Evolutionary conservation across 345 rosid species (phyloP).

Genomic region (Anacardium occidentale): DNA sequence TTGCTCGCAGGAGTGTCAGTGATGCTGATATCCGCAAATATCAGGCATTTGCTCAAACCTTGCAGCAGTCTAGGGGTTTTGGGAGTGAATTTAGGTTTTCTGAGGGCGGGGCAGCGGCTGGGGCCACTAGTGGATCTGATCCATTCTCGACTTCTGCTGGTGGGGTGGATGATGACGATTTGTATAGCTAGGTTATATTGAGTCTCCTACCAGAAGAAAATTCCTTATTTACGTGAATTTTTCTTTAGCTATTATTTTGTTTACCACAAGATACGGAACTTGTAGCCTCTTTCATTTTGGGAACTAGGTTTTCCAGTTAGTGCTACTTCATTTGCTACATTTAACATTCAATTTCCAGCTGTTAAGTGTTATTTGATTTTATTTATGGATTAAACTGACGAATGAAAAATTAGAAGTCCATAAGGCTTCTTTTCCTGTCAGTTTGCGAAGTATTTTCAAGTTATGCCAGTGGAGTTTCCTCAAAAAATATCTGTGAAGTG

Average conservation of each 20-base stretch:
- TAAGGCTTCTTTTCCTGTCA: background rate
- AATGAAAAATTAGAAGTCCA: slow-evolving; percentile 6
- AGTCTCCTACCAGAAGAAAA: too few relatives aligned
- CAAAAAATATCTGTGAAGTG: too few relatives aligned
- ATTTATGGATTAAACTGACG: slow-evolving; percentile 1
- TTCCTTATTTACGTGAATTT: background rate
- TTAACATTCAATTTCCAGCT: slow-evolving; percentile 1
- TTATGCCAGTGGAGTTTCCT: too few relatives aligned
- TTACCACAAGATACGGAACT: background rate
- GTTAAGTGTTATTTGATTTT: background rate
- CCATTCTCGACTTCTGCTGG: slow-evolving; percentile 39
- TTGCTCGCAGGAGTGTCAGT: slow-evolving; percentile 29
- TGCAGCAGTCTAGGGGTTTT: slow-evolving; percentile 9
- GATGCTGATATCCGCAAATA: background rate
- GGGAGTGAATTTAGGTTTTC: background rate
- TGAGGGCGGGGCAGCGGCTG: background rate
- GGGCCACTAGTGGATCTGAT: slow-evolving; percentile 25
- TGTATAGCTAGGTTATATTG: slow-evolving; percentile 34
- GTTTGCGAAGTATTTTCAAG: too few relatives aligned
- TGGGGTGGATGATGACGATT: slow-evolving; percentile 41
- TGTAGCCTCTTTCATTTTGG: background rate
- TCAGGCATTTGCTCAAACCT: background rate
- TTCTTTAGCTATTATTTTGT: background rate
- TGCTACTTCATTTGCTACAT: background rate
- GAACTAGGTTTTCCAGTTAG: background rate